phyloP scores from a whole-genome alignment of 441 rosid genomes.

The Geranium incanum region DNA sequence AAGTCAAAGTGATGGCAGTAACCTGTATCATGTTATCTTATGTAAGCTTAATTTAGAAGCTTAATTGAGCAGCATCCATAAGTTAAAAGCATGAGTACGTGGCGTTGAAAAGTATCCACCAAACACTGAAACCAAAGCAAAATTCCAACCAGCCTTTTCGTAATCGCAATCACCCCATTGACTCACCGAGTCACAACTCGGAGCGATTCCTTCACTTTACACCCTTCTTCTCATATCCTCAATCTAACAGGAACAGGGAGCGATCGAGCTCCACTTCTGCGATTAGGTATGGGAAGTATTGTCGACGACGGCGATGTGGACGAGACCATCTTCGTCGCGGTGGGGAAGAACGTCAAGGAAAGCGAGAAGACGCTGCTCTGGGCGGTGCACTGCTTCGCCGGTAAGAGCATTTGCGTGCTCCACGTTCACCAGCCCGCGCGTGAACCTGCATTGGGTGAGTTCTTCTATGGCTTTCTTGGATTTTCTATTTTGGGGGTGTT shows the following conservation, averaged over 20 bases:
- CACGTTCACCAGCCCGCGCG: constrained; percentile 54
- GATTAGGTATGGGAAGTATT: constrained; percentile 35
- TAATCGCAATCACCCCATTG: not conserved
- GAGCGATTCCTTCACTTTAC: not conserved
- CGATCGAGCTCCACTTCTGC: constrained; percentile 14
- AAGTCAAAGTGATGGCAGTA: too few relatives aligned
- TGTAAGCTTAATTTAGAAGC: too few relatives aligned
- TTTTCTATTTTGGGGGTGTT: not conserved
- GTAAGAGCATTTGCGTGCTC: constrained; percentile 67
- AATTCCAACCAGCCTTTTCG: not conserved
- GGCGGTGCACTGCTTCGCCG: constrained; percentile 56
- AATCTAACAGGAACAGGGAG: not conserved
- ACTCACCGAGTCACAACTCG: constrained; percentile 4
- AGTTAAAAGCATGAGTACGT: not conserved
- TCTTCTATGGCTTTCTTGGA: constrained; percentile 5
- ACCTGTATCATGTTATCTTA: too few relatives aligned
- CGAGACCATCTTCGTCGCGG: constrained; percentile 69
- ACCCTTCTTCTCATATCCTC: not conserved
- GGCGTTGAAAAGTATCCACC: not conserved
- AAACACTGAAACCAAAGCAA: constrained; percentile 5
- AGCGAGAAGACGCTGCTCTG: constrained; percentile 51
- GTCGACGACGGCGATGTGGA: constrained; percentile 36
- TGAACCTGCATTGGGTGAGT: constrained; percentile 50
- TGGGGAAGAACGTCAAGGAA: constrained; percentile 55
- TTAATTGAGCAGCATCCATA: too few relatives aligned